Evolutionary conservation across 768 basidiomycete species (phyloP), one percentile per base, ranked within the genome.

Genomic region (Leccinum imitatum): DNA sequence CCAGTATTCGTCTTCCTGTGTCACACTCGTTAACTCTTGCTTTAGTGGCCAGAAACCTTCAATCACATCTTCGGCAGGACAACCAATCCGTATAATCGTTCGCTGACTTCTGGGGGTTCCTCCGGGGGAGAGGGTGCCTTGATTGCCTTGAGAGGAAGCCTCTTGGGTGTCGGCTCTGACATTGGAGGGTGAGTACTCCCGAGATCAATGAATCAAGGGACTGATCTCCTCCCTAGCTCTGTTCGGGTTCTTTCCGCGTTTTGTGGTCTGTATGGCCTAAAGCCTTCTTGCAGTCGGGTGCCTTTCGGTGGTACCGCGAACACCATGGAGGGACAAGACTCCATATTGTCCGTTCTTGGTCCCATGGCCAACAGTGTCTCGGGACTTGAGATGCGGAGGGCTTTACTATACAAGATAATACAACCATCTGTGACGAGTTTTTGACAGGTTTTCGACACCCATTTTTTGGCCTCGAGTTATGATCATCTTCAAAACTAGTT

Each of bases 71-170:
- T 89, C 65, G 93, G 92, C 2, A 79, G 90, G 55, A 94, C 93
- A 0, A 68, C 76, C 15, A 93, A 94, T 66, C 93, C 93, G 0
- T 76, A 80, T 68, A 92, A 93, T 68, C 82, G 87, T 10, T 78
- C 79, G 14, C 76, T 91, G 50, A 91, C 89, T 6, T 75, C 78
- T 5, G 92, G 93, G 10, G 93, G 93, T 2, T 93, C 91, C 0
- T 90, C 88, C 4, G 93, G 93, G 7, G 93, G 93, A 35, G 93
- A 95, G 75, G 89, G 89, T 46, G 90, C 92, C 1, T 79, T 95
- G 7, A 65, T 93, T 47, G 86, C 65, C 27, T 48, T 73, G 60
- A 77, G 69, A 56, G 82, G 83, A 35, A 76, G 76, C 39, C 75
- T 77, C 1, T 47, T 83, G 60, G 89, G 91, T 30, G 82, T 92